These are phyloP conservation scores for Apophysomyces elegans DNA, from an alignment of 371 early-diverging fungal species.

Conservation along the genomic window DNA sequence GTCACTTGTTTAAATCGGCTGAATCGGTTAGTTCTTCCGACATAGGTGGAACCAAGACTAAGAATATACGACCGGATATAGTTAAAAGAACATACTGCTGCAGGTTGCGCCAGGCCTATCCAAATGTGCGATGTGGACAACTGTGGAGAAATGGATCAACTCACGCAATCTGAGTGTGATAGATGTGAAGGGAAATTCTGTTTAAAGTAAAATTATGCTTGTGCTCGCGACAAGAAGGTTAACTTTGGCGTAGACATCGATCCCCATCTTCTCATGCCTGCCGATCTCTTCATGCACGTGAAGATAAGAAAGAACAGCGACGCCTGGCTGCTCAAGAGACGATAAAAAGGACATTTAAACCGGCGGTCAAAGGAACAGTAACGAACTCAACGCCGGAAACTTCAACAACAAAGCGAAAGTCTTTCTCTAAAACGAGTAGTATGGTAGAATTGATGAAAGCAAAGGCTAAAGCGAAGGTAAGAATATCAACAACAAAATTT, in stretches of 20 bases:
- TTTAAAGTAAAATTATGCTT: constrained; percentile 24
- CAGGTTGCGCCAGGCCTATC: constrained; percentile 20
- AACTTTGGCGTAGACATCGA: constrained; percentile 27
- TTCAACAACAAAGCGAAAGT: constrained; percentile 12
- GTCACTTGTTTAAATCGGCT: constrained; percentile 21
- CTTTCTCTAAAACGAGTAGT: constrained; percentile 21
- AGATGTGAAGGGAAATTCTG: constrained; percentile 34
- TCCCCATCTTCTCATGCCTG: constrained; percentile 35
- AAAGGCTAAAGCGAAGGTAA: constrained; percentile 38
- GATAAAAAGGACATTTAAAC: constrained; percentile 27
- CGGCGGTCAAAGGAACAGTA: neutral
- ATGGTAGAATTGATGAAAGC: constrained; percentile 46
- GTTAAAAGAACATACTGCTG: constrained; percentile 28
- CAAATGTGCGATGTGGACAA: constrained; percentile 23
- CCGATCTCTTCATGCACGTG: constrained; percentile 19
- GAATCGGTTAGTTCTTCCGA: constrained; percentile 17
- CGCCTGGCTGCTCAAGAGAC: constrained; percentile 33
- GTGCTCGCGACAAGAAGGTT: neutral
- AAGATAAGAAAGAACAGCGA: constrained; percentile 29
- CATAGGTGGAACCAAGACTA: neutral
- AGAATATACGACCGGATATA: constrained; percentile 16
- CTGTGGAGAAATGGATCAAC: constrained; percentile 33
- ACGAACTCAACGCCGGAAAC: neutral
- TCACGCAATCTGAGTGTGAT: constrained; percentile 30
- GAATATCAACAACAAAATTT: neutral